Percentiles rank a stretch among this genome's conserved stretches.
Evolutionary conservation across 352 stramenopile species (phyloP).

Genomic region (Pythium rhizo-oryzae): DNA sequence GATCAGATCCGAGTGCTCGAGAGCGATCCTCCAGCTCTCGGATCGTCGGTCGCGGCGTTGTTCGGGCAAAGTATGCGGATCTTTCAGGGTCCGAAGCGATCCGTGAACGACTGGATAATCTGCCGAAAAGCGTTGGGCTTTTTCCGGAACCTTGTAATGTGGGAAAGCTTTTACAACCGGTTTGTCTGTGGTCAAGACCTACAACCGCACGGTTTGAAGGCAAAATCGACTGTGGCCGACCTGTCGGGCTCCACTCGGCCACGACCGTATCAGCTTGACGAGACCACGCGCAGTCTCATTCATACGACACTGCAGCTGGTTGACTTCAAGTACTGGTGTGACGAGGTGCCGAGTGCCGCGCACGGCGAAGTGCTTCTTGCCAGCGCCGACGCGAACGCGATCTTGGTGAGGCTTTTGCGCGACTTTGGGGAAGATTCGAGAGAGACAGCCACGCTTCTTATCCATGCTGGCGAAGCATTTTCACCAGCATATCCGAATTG

Average conservation of each 20-base stretch:
- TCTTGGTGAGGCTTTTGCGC: slow-evolving; percentile 5
- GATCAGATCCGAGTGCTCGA: slow-evolving; percentile 8
- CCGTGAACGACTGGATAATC: slow-evolving; percentile 9
- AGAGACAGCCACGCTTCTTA: slow-evolving; percentile 5
- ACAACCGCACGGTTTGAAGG: not conserved
- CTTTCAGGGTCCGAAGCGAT: slow-evolving; percentile 4
- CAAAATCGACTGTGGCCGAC: not conserved
- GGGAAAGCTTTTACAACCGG: slow-evolving; percentile 7
- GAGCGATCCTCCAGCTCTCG: not conserved
- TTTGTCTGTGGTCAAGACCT: not conserved
- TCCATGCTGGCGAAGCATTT: not conserved
- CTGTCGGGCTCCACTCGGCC: not conserved
- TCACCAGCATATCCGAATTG: slow-evolving; percentile 11
- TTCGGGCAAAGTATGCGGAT: slow-evolving; percentile 12
- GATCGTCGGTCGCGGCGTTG: not conserved
- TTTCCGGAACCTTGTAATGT: slow-evolving; percentile 5
- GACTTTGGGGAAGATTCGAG: slow-evolving; percentile 9
- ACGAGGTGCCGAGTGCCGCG: slow-evolving; percentile 3
- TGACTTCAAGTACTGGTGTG: slow-evolving; percentile 24
- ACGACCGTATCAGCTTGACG: not conserved
- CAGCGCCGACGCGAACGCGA: slow-evolving; percentile 6
- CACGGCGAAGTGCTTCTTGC: slow-evolving; percentile 6
- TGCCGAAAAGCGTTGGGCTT: slow-evolving; percentile 14
- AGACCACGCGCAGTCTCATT: slow-evolving; percentile 3
- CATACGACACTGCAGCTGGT: slow-evolving; percentile 12